These are phyloP conservation scores for Luvunga scandens DNA, from an alignment of 345 rosid species.

Conservation along the genomic window DNA sequence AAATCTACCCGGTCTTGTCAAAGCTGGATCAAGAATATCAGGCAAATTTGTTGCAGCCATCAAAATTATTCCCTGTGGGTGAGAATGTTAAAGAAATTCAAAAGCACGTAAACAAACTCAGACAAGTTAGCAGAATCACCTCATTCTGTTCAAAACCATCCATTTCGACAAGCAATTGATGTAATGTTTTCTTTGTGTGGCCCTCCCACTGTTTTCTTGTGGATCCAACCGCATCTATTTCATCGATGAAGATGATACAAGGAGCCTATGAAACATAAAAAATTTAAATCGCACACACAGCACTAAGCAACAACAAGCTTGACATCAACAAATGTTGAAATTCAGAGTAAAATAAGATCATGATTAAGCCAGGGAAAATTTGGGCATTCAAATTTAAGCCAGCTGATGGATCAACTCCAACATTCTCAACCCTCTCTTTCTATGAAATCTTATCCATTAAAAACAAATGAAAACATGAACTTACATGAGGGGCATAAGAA, in stretches of 20 bases:
- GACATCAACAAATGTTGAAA: background rate
- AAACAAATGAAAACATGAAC: background rate
- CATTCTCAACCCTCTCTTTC: background rate
- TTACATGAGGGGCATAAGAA: background rate
- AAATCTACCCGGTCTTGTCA: conserved; percentile 99
- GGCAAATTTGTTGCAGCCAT: conserved; percentile 99
- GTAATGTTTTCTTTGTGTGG: conserved; percentile 97
- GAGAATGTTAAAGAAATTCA: conserved; percentile 15
- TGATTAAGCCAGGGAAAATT: background rate
- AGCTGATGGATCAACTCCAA: background rate
- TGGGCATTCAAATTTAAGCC: background rate
- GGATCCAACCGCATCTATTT: conserved; percentile 97
- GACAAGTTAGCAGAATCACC: conserved; percentile 39
- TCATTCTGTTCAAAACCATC: conserved; percentile 99
- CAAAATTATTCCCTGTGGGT: conserved; percentile 79
- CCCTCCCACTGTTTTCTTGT: conserved; percentile 99
- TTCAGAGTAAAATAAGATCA: background rate
- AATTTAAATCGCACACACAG: background rate
- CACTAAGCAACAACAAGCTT: background rate
- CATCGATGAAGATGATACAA: conserved; percentile 96
- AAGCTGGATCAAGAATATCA: conserved; percentile 98
- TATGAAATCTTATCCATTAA: background rate
- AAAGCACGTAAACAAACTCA: background rate
- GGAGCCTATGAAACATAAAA: conserved; percentile 65
- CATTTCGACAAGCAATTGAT: conserved; percentile 98